phyloP scores from a whole-genome alignment of 768 basidiomycete genomes.

The Suillus fuscotomentosus region DNA sequence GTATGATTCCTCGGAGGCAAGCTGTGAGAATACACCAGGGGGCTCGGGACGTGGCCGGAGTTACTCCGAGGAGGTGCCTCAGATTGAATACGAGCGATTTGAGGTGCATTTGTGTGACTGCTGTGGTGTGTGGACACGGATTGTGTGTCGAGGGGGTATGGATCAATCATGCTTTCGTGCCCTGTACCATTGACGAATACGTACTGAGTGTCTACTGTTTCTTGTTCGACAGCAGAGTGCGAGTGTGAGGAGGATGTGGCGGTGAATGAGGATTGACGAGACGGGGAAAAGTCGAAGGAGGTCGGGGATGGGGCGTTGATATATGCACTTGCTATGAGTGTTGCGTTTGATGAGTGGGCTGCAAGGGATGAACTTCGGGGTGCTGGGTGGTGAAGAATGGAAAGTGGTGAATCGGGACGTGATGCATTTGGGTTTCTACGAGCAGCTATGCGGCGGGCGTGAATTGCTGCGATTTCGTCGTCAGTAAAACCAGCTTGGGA shows the following conservation, averaged over 20 bases:
- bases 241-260: background rate
- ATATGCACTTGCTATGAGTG: background rate
- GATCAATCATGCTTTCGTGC: slow-evolving; percentile 21
- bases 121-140: slow-evolving; percentile 23
- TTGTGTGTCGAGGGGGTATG: slow-evolving; percentile 20
- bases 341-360: background rate
- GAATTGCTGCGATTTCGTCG: slow-evolving; percentile 66
- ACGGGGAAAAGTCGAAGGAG: background rate
- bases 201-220: slow-evolving; percentile 14
- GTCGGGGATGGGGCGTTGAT: background rate
- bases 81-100: slow-evolving; percentile 21
- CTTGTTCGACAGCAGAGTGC: background rate
- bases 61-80: slow-evolving; percentile 13
- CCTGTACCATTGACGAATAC: slow-evolving; percentile 24
- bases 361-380: slow-evolving; percentile 26
- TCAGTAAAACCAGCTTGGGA: slow-evolving; percentile 60
- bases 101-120: slow-evolving; percentile 22
- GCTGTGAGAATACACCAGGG: slow-evolving; percentile 22
- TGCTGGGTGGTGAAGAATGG: slow-evolving; percentile 25
- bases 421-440: background rate
- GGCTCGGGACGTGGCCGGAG: slow-evolving; percentile 17
- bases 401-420: slow-evolving; percentile 21
- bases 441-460: slow-evolving; percentile 34
- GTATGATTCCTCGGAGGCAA: slow-evolving; percentile 17
- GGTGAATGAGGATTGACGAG: background rate